Conservation (phyloP, 257 asterid genomes). For the Nicotiana obtusifolia region DNA sequence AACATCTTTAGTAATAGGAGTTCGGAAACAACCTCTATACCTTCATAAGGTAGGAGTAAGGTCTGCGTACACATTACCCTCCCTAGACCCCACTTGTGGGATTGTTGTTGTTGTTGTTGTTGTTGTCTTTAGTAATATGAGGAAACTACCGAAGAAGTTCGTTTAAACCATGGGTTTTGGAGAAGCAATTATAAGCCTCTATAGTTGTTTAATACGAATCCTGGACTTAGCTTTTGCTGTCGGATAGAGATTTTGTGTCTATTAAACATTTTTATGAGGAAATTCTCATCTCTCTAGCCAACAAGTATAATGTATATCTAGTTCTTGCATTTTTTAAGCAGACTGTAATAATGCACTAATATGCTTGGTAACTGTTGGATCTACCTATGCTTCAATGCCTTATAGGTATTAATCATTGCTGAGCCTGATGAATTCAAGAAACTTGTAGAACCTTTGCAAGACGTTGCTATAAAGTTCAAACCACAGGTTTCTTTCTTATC, state of each 20-base stretch:
- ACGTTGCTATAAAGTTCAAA: constrained; percentile 67
- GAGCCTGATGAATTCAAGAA: constrained; percentile 55
- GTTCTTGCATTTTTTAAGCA: neutral
- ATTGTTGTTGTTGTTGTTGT: too few species aligned
- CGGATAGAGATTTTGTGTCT: neutral
- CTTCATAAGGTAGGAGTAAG: too few species aligned
- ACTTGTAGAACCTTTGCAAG: constrained; percentile 56
- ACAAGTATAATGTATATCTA: neutral
- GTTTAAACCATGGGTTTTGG: neutral
- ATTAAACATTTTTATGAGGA: neutral
- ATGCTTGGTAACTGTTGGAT: neutral
- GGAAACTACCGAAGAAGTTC: neutral
- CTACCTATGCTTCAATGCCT: constrained; percentile 11
- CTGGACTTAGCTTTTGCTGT: neutral
- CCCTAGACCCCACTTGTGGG: too few species aligned
- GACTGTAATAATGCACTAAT: neutral
- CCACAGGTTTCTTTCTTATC: constrained; percentile 47
- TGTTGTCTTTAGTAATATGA: neutral
- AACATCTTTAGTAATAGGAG: neutral
- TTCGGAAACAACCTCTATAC: neutral
- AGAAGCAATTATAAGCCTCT: neutral
- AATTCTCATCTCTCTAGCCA: neutral
- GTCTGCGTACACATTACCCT: too few species aligned
- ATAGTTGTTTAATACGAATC: neutral
- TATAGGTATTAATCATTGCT: constrained; percentile 74